These are phyloP conservation scores for Trichoderma sp. DNA, from an alignment of 2,329 filamentous ascomycete species.

Conservation along the genomic window DNA sequence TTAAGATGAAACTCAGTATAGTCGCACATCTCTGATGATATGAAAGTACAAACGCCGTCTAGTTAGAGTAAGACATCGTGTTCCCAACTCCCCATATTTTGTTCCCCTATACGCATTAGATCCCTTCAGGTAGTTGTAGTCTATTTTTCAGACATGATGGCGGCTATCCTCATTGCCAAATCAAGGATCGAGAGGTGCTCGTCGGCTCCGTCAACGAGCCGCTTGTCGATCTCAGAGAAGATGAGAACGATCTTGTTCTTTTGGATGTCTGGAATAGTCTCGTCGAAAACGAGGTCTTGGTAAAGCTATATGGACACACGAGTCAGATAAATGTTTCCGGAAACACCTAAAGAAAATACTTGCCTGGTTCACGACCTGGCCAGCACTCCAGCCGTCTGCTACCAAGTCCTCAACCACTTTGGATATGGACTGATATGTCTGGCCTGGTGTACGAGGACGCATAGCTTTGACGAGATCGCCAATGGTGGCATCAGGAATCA, in stretches of 20 bases:
- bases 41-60: constrained; percentile 26
- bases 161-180: constrained; percentile 77
- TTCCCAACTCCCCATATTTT: constrained; percentile 4
- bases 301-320: constrained; percentile 63
- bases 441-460: constrained; percentile 66
- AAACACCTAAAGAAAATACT: constrained; percentile 33
- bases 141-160: constrained; percentile 60
- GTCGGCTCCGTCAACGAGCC: constrained; percentile 90
- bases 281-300: constrained; percentile 78
- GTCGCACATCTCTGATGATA: constrained; percentile 6
- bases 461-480: constrained; percentile 72
- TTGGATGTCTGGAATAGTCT: constrained; percentile 77
- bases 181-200: constrained; percentile 93
- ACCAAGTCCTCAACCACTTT: constrained; percentile 86
- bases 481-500: constrained; percentile 79
- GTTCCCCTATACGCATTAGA: neutral
- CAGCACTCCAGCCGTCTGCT: constrained; percentile 95
- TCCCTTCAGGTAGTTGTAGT: neutral
- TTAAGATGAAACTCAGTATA: constrained; percentile 13
- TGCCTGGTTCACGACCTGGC: constrained; percentile 81
- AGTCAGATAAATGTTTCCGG: constrained; percentile 28
- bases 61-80: constrained; percentile 17
- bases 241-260: constrained; percentile 88
- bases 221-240: constrained; percentile 94
- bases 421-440: constrained; percentile 73